Evolutionary conservation across 345 rosid genomes (phyloP), one percentile per base, ranked within the genome.

Genomic region (Cardamine resedifolia): DNA sequence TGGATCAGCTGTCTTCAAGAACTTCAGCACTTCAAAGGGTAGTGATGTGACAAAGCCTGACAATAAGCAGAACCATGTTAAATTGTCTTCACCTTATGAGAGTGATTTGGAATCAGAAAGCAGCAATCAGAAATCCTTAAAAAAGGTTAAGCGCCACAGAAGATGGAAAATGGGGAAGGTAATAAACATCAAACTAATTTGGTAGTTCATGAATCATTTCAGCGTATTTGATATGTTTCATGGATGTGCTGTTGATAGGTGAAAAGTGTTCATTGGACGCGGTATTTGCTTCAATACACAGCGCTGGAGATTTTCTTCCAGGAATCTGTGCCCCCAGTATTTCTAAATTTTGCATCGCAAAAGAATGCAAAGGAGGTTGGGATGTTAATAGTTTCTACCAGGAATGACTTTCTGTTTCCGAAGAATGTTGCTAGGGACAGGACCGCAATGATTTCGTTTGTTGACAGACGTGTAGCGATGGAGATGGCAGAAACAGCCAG

Each of bases 401-500:
- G 98, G 81, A 94, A 94, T 82, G 98, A 94, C 56, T 80, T 81
- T 41, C 75, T 94, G 71, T 85, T 78, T 81, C 98, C 91, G 4
- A 94, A 87, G 82, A 95, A 85, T 77, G 84, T 84, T 80, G 76
- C 66, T 64, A 91, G 88, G 88, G 98, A 94, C 83, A 94, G 88
- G 85, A 81, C 81, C 56, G 92, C 87, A 39, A 58, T 77, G 75
- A 88, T 94, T 73, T 79, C 94, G 41, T 88, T 94, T 83, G 91
- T 91, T 45, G 97, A 94, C 73, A 87, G 97, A 80, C 90, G 89
- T 78, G 82, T 89, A 59, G 96, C 97, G 26, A 51, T 79, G 74
- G 96, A 91, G 83, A 88, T 90, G 95, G 98, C 96, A 60, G 98
- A 94, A 85, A 82, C 80, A 69, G 92, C 98, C 47, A 85, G 92